Evolutionary conservation across 805 yeast genomes (phyloP).

Genomic region (Ogataea allantospora): DNA sequence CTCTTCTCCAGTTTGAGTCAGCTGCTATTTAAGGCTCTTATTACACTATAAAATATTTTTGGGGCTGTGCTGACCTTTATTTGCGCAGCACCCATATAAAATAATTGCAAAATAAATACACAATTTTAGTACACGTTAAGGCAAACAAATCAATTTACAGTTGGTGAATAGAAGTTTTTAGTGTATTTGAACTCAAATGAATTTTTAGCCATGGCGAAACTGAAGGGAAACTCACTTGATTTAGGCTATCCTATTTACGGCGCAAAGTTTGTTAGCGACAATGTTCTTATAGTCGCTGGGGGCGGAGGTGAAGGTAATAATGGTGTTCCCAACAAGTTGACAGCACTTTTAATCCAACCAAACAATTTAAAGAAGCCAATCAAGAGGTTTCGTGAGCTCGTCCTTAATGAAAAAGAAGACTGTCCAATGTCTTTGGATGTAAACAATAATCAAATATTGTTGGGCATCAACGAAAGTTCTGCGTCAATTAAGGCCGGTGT

Average conservation of each 20-base stretch:
- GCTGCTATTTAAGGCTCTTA: too few relatives aligned
- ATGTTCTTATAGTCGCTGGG: slow-evolving; percentile 71
- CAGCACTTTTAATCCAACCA: slow-evolving; percentile 60
- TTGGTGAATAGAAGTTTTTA: too few relatives aligned
- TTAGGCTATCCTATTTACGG: slow-evolving; percentile 80
- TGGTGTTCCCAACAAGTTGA: slow-evolving; percentile 82
- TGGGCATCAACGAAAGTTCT: slow-evolving; percentile 75
- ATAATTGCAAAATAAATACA: too few relatives aligned
- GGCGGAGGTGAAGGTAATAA: slow-evolving; percentile 96
- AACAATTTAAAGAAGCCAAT: slow-evolving; percentile 45
- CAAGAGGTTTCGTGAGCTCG: slow-evolving; percentile 61
- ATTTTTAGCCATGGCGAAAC: slow-evolving; percentile 23
- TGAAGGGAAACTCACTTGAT: slow-evolving; percentile 26
- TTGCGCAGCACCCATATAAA: too few relatives aligned
- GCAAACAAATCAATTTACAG: neutral
- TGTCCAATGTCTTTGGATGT: slow-evolving; percentile 83
- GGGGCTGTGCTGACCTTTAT: too few relatives aligned
- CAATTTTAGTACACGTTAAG: neutral
- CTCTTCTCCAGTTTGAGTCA: too few relatives aligned
- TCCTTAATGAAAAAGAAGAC: slow-evolving; percentile 59
- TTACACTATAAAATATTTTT: too few relatives aligned
- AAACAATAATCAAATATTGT: slow-evolving; percentile 50
- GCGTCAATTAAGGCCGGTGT: slow-evolving; percentile 55
- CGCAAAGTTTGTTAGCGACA: slow-evolving; percentile 62
- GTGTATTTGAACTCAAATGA: too few relatives aligned